phyloP scores from a whole-genome alignment of 805 yeast genomes.

The Candida ponderosae region DNA sequence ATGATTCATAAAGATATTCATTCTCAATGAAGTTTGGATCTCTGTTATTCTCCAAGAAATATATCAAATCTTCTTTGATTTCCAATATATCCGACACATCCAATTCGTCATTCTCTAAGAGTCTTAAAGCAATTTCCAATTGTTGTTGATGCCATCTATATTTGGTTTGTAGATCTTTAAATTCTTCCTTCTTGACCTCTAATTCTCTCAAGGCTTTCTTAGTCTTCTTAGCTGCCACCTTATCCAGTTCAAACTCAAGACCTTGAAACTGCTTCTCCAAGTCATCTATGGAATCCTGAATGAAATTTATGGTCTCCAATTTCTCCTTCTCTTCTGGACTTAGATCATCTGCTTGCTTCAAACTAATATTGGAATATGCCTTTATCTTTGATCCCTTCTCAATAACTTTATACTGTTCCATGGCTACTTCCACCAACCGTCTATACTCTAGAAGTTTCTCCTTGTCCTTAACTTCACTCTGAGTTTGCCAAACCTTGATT shows the following conservation, averaged over 20 bases:
- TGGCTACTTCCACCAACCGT: constrained; percentile 60
- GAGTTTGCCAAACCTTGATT: constrained; percentile 89
- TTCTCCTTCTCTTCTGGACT: constrained; percentile 81
- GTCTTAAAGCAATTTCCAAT: constrained; percentile 69
- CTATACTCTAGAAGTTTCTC: constrained; percentile 72
- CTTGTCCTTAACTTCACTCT: constrained; percentile 85
- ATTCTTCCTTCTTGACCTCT: constrained; percentile 52
- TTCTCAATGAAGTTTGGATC: constrained; percentile 90
- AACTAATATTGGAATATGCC: constrained; percentile 87
- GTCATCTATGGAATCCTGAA: constrained; percentile 70
- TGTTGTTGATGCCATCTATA: constrained; percentile 75
- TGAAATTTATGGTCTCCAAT: constrained; percentile 60
- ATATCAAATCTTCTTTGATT: constrained; percentile 81
- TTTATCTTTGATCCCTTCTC: constrained; percentile 90
- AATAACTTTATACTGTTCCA: constrained; percentile 93
- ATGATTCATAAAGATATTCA: constrained; percentile 83
- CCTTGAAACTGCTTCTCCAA: constrained; percentile 71
- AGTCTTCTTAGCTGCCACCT: constrained; percentile 44
- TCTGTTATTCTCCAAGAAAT: constrained; percentile 87
- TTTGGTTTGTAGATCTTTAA: constrained; percentile 54
- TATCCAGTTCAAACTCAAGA: constrained; percentile 65
- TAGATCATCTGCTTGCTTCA: constrained; percentile 51
- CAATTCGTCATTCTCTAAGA: constrained; percentile 73
- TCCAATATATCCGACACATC: constrained; percentile 68
- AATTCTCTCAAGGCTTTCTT: constrained; percentile 44